A percentile compares a stretch with the other conserved stretches of the same genome.
These are phyloP conservation scores for Dacryopinax primogenitus DNA, from an alignment of 768 basidiomycete species.

Conservation along the genomic window DNA sequence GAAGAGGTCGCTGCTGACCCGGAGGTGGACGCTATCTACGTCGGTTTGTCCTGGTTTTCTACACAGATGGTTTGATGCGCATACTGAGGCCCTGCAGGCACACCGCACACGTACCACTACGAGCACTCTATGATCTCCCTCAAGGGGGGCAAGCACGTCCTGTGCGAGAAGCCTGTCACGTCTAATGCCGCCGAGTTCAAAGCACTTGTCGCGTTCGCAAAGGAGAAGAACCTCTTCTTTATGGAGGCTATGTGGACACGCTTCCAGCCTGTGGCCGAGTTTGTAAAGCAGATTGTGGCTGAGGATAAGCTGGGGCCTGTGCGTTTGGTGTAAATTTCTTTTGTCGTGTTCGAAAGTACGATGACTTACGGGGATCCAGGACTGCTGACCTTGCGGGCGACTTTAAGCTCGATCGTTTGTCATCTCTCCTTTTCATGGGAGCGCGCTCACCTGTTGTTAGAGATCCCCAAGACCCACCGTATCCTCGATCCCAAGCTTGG, in stretches of 20 bases:
- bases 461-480: slow-evolving; percentile 53
- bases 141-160: slow-evolving; percentile 67
- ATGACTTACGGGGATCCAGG: slow-evolving; percentile 13
- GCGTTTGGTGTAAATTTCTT: slow-evolving; percentile 33
- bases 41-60: slow-evolving; percentile 34
- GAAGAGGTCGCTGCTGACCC: slow-evolving; percentile 46
- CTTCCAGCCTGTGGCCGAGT: slow-evolving; percentile 56
- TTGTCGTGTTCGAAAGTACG: background rate
- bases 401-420: slow-evolving; percentile 52
- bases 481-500: slow-evolving; percentile 69
- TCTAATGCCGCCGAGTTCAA: slow-evolving; percentile 60
- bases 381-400: slow-evolving; percentile 68
- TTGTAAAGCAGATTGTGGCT: slow-evolving; percentile 51
- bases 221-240: slow-evolving; percentile 67
- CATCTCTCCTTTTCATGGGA: background rate
- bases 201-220: slow-evolving; percentile 59
- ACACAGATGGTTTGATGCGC: background rate
- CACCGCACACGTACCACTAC: slow-evolving; percentile 78
- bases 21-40: slow-evolving; percentile 67
- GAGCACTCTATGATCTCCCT: slow-evolving; percentile 62
- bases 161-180: slow-evolving; percentile 84
- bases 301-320: slow-evolving; percentile 54
- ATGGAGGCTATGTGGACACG: slow-evolving; percentile 91
- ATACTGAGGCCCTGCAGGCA: slow-evolving; percentile 34
- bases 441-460: slow-evolving; percentile 26